Conservation (phyloP, 2,329 filamentous ascomycete species). For the Lachnellula subtilissima region DNA sequence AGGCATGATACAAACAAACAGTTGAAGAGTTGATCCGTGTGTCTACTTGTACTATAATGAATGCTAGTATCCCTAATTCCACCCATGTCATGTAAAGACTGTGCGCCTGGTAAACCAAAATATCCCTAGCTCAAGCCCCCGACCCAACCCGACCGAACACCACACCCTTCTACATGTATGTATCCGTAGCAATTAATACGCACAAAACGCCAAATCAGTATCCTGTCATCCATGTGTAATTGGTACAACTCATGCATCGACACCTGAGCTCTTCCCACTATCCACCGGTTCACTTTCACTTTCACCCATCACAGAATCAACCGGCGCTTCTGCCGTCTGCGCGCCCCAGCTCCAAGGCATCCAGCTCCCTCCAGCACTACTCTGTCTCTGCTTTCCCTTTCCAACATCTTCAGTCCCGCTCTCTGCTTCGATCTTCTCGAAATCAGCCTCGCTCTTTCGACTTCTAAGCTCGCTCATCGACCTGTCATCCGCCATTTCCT, state of each 20-base stretch:
- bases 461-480: constrained; percentile 59
- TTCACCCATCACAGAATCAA: constrained; percentile 14
- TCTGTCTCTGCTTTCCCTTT: constrained; percentile 28
- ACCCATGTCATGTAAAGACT: not conserved
- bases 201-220: not conserved
- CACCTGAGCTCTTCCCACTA: constrained; percentile 18
- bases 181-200: not conserved
- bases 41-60: not conserved
- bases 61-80: not conserved
- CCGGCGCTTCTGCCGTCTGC: constrained; percentile 8
- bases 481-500: constrained; percentile 25
- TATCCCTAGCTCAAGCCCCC: not conserved
- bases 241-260: constrained; percentile 12
- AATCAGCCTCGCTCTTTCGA: constrained; percentile 81
- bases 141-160: too few species aligned
- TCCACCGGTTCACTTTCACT: not conserved
- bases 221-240: too few species aligned
- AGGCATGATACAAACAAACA: not conserved
- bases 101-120: not conserved
- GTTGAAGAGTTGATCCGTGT: not conserved
- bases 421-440: constrained; percentile 81
- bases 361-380: constrained; percentile 39
- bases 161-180: not conserved
- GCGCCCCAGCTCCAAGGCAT: constrained; percentile 46
- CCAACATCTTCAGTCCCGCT: constrained; percentile 54